Conservation (phyloP, 1,284 basidiomycete genomes). For the Gomphus bonarii region DNA sequence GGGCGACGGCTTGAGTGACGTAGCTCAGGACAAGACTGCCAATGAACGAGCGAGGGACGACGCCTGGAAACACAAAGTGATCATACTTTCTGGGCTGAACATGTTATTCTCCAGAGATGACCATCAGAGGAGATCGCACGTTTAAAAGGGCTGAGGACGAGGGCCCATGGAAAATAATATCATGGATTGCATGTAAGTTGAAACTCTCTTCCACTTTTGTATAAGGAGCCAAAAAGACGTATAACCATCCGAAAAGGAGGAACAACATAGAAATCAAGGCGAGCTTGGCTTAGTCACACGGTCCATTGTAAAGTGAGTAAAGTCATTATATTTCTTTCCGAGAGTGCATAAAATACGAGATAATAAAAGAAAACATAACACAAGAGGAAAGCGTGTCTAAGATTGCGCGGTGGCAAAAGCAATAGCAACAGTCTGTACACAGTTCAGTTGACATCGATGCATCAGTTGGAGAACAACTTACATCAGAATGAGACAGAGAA, state of each 20-base stretch:
- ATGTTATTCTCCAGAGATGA: background rate
- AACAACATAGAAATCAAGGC: constrained; percentile 28
- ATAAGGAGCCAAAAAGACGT: constrained; percentile 76
- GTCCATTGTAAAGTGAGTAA: background rate
- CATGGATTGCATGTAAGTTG: constrained; percentile 87
- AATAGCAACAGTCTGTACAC: constrained; percentile 58
- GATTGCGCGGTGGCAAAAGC: constrained; percentile 47
- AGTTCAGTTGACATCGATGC: constrained; percentile 16
- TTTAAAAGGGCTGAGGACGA: constrained; percentile 30
- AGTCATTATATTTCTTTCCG: background rate
- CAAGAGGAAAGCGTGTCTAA: background rate
- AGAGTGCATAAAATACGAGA: background rate
- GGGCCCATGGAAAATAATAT: constrained; percentile 73
- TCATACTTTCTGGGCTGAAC: constrained; percentile 54
- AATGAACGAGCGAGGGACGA: constrained; percentile 84
- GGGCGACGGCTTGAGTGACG: background rate
- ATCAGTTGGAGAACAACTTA: constrained; percentile 27
- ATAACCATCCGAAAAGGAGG: constrained; percentile 43
- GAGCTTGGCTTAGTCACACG: no score
- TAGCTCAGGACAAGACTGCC: constrained; percentile 45
- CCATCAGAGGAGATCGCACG: constrained; percentile 28
- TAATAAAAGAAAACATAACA: background rate
- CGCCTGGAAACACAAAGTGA: constrained; percentile 82
- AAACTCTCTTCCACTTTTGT: constrained; percentile 98
- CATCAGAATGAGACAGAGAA: constrained; percentile 88